phyloP scores from a whole-genome alignment of 2,329 filamentous ascomycete species.

The Ceratocystiopsis sp. region DNA sequence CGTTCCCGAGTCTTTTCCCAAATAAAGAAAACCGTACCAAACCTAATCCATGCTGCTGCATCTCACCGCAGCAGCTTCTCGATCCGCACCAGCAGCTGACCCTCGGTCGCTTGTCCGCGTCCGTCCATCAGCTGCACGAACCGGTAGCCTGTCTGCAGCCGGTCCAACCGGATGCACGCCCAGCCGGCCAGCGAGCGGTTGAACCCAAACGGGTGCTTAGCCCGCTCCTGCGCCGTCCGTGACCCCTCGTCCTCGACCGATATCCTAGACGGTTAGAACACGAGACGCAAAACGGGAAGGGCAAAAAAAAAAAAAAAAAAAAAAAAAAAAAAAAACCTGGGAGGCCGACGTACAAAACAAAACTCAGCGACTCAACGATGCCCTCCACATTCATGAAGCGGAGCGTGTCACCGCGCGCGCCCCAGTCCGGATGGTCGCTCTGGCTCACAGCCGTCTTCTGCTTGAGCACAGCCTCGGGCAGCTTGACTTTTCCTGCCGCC shows the following conservation, averaged over 20 bases:
- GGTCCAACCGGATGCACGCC: constrained; percentile 43
- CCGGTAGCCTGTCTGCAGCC: constrained; percentile 36
- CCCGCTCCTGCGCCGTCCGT: constrained; percentile 18
- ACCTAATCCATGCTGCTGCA: neutral
- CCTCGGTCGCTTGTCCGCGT: constrained; percentile 25
- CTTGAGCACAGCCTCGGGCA: constrained; percentile 24
- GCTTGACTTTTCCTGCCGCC: constrained; percentile 7
- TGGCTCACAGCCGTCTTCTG: constrained; percentile 29
- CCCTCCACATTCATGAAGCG: constrained; percentile 39
- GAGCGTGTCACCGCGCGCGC: constrained; percentile 30
- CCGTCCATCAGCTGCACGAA: constrained; percentile 33
- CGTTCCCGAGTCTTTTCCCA: neutral
- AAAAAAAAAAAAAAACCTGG: constrained; percentile 60
- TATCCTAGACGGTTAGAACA: constrained; percentile 22
- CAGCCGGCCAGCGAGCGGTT: constrained; percentile 26
- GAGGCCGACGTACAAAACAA: constrained; percentile 56
- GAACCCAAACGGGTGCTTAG: constrained; percentile 4
- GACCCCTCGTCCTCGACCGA: constrained; percentile 33
- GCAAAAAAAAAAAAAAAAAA: constrained; percentile 16
- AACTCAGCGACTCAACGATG: constrained; percentile 53
- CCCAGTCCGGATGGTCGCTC: constrained; percentile 44
- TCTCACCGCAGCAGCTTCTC: constrained; percentile 23
- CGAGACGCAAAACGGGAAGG: neutral
- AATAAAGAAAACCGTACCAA: neutral
- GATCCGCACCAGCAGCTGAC: constrained; percentile 35